phyloP scores from a whole-genome alignment of 2,329 filamentous ascomycete genomes.

The Xylariomycetidae sp. region DNA sequence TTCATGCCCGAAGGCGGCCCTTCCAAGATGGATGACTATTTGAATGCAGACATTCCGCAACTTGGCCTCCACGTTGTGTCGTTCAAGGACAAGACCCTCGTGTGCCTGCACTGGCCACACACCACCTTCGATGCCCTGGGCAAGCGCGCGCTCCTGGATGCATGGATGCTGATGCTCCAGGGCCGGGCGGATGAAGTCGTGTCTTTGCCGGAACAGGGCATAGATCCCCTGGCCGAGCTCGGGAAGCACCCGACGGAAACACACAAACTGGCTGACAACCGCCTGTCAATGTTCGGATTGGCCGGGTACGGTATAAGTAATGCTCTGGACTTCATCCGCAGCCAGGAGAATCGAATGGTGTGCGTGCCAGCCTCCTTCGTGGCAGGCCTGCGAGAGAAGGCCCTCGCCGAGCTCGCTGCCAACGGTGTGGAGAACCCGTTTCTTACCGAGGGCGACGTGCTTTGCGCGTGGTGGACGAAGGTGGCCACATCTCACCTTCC shows the following conservation, averaged over 20 bases:
- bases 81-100: conserved; percentile 35
- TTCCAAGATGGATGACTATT: conserved; percentile 28
- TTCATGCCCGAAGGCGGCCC: conserved; percentile 15
- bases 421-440: conserved; percentile 18
- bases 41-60: conserved; percentile 31
- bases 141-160: conserved; percentile 29
- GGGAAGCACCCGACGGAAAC: conserved; percentile 18
- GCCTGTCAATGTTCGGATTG: conserved; percentile 16
- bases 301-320: conserved; percentile 24
- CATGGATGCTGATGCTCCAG: conserved; percentile 34
- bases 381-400: conserved; percentile 17
- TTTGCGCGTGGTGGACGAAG: conserved; percentile 30
- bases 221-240: conserved; percentile 27
- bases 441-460: conserved; percentile 31
- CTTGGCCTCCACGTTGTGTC: conserved; percentile 35
- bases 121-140: conserved; percentile 35
- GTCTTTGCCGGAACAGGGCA: conserved; percentile 18
- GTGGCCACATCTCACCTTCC: conserved; percentile 19
- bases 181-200: conserved; percentile 30
- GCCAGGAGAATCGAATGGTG: conserved; percentile 29
- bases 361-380: conserved; percentile 29
- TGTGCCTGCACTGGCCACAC: conserved; percentile 35
- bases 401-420: conserved; percentile 19
- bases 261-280: conserved; percentile 14
- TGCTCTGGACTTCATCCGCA: conserved; percentile 19